Conservation (phyloP, 192 early-diverging fungal species). For the Chytriomyces sp. region DNA sequence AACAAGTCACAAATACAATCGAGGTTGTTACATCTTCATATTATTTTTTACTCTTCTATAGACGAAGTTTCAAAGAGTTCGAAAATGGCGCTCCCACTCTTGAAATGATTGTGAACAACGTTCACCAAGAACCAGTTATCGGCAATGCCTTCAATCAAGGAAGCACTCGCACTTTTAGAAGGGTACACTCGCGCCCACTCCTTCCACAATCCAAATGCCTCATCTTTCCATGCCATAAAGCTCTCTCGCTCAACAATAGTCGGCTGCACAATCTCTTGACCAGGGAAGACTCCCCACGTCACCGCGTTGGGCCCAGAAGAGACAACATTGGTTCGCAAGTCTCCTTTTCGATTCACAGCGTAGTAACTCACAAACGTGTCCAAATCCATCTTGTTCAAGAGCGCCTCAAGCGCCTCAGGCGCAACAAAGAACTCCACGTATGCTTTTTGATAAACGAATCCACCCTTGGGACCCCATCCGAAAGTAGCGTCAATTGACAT, state of each 20-base stretch:
- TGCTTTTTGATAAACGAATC: conserved; percentile 95
- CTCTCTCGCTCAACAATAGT: conserved; percentile 88
- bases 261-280: conserved; percentile 96
- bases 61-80: conserved; percentile 70
- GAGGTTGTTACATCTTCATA: too few relatives aligned
- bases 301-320: conserved; percentile 91
- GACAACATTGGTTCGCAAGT: conserved; percentile 86
- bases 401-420: conserved; percentile 63
- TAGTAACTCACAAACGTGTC: conserved; percentile 81
- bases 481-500: conserved; percentile 73
- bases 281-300: conserved; percentile 98
- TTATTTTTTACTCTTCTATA: too few relatives aligned
- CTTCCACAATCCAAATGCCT: conserved; percentile 92
- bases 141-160: conserved; percentile 66
- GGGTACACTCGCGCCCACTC: conserved; percentile 82
- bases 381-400: conserved; percentile 70
- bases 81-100: conserved; percentile 69
- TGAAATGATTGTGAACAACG: conserved; percentile 94
- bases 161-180: conserved; percentile 42
- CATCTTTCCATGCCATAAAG: conserved; percentile 97
- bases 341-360: conserved; percentile 81
- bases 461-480: conserved; percentile 96
- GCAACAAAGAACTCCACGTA: conserved; percentile 96
- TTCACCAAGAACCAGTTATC: conserved; percentile 89
- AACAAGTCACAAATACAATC: too few relatives aligned